phyloP scores from a whole-genome alignment of 116 monocot genomes.

The Dioscorea cayenensis region DNA sequence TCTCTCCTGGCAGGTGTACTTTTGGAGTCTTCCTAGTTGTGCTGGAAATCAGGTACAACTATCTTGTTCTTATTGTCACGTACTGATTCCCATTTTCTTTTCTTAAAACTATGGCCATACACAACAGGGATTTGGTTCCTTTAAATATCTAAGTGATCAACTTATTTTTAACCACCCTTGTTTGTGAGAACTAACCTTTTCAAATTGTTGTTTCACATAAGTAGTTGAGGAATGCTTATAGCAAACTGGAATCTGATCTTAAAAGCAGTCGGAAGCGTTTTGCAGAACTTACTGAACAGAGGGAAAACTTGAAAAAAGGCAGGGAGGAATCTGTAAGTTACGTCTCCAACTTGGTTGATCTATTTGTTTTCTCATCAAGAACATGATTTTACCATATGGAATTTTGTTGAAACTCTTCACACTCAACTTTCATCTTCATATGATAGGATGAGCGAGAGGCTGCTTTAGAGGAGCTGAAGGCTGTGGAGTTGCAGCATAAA shows the following conservation, averaged over 20 bases:
- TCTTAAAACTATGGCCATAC: background rate
- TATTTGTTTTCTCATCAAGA: background rate
- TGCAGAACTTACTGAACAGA: constrained; percentile 65
- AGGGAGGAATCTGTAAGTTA: constrained; percentile 86
- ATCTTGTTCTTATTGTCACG: background rate
- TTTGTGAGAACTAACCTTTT: background rate
- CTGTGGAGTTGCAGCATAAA: constrained; percentile 62
- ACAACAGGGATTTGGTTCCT: background rate
- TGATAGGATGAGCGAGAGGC: constrained; percentile 76
- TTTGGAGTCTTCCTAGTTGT: constrained; percentile 99
- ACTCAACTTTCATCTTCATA: background rate
- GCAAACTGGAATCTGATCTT: constrained; percentile 79
- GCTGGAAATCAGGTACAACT: constrained; percentile 83
- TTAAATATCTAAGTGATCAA: background rate
- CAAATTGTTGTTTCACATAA: background rate
- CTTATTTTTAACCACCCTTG: no score
- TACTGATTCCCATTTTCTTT: background rate
- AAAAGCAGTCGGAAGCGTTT: constrained; percentile 42
- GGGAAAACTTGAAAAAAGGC: constrained; percentile 79
- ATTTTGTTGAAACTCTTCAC: background rate
- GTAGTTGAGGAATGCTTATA: constrained; percentile 66
- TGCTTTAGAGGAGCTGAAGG: constrained; percentile 72
- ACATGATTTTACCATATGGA: background rate
- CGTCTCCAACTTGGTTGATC: background rate
- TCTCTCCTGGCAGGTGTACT: constrained; percentile 62